Percentiles rank a stretch among this genome's conserved stretches.
Conservation (phyloP, 2,329 filamentous ascomycete species). For the Fusarium tricinctum region DNA sequence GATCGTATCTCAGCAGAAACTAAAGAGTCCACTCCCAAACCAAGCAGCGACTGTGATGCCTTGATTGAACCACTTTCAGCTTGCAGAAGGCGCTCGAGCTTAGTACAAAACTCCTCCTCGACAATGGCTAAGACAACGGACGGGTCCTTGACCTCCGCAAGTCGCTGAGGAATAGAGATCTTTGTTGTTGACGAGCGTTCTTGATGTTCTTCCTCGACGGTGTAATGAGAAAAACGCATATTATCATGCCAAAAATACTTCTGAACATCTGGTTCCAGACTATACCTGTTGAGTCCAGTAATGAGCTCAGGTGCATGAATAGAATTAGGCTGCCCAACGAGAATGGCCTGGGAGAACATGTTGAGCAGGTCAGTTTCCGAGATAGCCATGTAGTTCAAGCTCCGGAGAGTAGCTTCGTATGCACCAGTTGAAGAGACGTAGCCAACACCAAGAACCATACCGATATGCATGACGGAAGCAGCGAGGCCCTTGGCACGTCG, state of each 20-base stretch:
- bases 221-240: constrained; percentile 4
- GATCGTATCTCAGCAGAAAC: constrained; percentile 58
- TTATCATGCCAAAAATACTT: constrained; percentile 17
- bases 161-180: background rate
- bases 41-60: constrained; percentile 7
- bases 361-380: constrained; percentile 52
- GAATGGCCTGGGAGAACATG: constrained; percentile 25
- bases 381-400: constrained; percentile 30
- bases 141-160: background rate
- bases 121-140: background rate
- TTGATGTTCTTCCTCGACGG: background rate
- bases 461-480: constrained; percentile 57
- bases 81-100: constrained; percentile 9
- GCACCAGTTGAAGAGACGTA: constrained; percentile 51
- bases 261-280: background rate
- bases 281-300: constrained; percentile 11
- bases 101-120: constrained; percentile 12
- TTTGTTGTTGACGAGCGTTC: constrained; percentile 2
- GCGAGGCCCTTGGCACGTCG: constrained; percentile 34
- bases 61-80: background rate
- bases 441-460: constrained; percentile 58
- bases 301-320: constrained; percentile 2
- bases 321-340: background rate
- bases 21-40: constrained; percentile 52
- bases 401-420: background rate